Evolutionary conservation across 163 green algal species (phyloP).

Genomic region (Chlorella variabilis): DNA sequence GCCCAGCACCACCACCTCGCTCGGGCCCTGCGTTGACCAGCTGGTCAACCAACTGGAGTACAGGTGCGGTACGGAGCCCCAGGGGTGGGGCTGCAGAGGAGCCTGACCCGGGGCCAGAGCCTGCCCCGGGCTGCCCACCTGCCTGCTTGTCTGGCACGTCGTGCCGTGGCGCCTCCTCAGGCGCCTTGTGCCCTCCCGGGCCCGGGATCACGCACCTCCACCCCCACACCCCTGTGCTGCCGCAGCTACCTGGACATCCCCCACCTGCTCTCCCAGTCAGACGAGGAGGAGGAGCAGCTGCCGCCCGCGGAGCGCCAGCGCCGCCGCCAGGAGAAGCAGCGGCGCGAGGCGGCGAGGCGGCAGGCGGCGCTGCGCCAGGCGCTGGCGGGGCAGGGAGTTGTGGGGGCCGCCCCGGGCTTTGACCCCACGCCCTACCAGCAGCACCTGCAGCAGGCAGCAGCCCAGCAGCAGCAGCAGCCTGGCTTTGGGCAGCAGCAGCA

Average conservation of each 20-base stretch:
- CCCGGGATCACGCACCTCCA: neutral
- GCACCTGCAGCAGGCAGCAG: constrained; percentile 4
- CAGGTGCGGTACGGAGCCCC: no score
- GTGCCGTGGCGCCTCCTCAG: no score
- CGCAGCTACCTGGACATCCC: constrained; percentile 35
- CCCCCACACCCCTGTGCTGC: neutral
- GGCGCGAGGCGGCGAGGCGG: neutral
- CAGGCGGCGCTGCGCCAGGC: constrained; percentile 3
- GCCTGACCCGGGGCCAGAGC: no score
- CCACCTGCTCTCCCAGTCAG: constrained; percentile 16
- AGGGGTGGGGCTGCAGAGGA: no score
- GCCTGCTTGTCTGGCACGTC: no score
- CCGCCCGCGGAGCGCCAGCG: neutral
- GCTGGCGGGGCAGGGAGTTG: constrained; percentile 28
- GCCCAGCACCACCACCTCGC: no score
- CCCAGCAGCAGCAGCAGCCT: neutral
- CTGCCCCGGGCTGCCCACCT: neutral
- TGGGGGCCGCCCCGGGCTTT: constrained; percentile 1
- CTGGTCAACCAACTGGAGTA: constrained; percentile 26
- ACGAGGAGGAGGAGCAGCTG: constrained; percentile 30
- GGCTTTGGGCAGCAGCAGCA: constrained; percentile 12
- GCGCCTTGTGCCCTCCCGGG: no score
- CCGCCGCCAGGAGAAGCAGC: constrained; percentile 15
- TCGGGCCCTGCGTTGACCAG: constrained; percentile 4
- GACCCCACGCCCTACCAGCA: constrained; percentile 32